A percentile compares a stretch with the other conserved stretches of the same genome.
These are phyloP conservation scores for Bolboschoenoplectus hybrid DNA, from an alignment of 202 grass and related monocot genomes.

Conservation along the genomic window DNA sequence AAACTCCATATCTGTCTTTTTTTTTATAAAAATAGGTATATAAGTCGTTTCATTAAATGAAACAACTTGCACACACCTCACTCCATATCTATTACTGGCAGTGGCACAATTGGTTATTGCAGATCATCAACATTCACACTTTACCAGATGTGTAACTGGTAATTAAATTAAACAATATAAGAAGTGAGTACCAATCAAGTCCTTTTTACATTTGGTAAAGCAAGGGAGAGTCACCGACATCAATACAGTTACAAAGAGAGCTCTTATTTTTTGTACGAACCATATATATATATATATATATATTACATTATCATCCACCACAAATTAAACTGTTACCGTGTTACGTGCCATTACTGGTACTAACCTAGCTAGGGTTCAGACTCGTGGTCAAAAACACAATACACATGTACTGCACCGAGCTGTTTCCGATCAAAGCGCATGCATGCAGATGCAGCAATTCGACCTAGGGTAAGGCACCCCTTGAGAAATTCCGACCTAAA, in stretches of 20 bases:
- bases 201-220: not conserved
- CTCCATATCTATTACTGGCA: not conserved
- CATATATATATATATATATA: too few relatives aligned
- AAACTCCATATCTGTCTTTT: not conserved
- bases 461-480: not conserved
- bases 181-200: too few relatives aligned
- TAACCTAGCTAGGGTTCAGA: not conserved
- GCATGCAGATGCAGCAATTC: not conserved
- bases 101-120: not conserved
- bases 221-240: not conserved
- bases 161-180: too few relatives aligned
- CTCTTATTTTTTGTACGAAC: too few relatives aligned
- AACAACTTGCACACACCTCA: not conserved
- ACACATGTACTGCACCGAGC: slow-evolving; percentile 19
- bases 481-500: slow-evolving; percentile 13
- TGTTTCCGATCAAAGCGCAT: slow-evolving; percentile 4
- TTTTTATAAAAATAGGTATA: not conserved
- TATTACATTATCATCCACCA: not conserved
- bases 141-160: too few relatives aligned
- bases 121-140: not conserved
- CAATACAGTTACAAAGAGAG: not conserved
- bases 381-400: not conserved
- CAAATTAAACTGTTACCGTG: not conserved
- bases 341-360: not conserved
- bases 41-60: slow-evolving; percentile 10